Evolutionary conservation across 768 basidiomycete species (phyloP).

Genomic region (Rhodotorula diobovata): DNA sequence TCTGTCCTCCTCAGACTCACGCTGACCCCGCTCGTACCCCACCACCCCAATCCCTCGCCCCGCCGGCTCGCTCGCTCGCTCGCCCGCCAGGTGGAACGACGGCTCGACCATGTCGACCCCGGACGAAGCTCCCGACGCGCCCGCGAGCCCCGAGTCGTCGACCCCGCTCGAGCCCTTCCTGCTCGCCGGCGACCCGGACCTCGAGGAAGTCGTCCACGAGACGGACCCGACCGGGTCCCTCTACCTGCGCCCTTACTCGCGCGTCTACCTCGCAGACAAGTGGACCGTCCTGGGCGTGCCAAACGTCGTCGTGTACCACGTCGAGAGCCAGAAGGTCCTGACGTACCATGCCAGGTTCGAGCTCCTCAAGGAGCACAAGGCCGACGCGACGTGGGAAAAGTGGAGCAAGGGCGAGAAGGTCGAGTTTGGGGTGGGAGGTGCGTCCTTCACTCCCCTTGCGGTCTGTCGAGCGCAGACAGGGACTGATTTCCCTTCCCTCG

Average conservation of each 20-base stretch:
- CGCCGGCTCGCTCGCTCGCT: background rate
- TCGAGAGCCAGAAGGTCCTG: conserved; percentile 15
- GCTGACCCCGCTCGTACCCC: too few relatives aligned
- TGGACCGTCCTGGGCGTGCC: conserved; percentile 37
- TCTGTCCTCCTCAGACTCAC: background rate
- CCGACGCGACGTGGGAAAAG: conserved; percentile 19
- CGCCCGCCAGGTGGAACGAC: conserved; percentile 35
- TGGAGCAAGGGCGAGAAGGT: conserved; percentile 38
- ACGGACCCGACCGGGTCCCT: conserved; percentile 14
- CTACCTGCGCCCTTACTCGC: conserved; percentile 41
- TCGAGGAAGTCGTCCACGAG: conserved; percentile 27
- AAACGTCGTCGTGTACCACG: conserved; percentile 36
- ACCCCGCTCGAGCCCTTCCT: conserved; percentile 39
- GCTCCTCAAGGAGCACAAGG: conserved; percentile 5
- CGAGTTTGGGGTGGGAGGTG: conserved; percentile 23
- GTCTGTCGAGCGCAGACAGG: background rate
- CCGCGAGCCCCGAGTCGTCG: background rate
- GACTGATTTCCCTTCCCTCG: too few relatives aligned
- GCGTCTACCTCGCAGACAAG: conserved; percentile 38
- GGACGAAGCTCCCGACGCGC: background rate
- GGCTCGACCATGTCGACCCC: conserved; percentile 24
- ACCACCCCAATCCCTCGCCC: background rate
- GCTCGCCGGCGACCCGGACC: conserved; percentile 38
- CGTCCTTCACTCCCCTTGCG: background rate
- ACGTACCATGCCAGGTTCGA: conserved; percentile 32